Evolutionary conservation across 1,284 basidiomycete genomes (phyloP).

Genomic region (Puccinia coronata): DNA sequence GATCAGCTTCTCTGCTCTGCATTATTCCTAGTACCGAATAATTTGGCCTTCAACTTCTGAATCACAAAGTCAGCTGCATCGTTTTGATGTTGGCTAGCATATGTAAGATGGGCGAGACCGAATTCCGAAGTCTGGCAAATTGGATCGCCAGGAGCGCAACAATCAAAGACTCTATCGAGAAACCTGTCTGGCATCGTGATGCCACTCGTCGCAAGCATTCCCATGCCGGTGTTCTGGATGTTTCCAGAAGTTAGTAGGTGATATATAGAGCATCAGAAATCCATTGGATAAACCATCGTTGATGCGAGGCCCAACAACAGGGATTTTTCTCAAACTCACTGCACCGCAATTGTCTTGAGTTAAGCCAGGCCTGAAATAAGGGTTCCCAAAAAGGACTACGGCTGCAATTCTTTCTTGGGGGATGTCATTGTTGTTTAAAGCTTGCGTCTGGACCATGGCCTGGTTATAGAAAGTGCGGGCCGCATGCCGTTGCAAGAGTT

Average conservation of each 20-base stretch:
- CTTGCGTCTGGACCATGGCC: slow-evolving; percentile 46
- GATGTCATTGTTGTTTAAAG: not conserved
- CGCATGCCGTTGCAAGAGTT: not conserved
- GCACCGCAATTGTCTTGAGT: slow-evolving; percentile 29
- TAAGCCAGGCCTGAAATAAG: slow-evolving; percentile 13
- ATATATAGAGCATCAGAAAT: not conserved
- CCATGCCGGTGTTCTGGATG: slow-evolving; percentile 8
- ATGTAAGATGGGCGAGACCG: slow-evolving; percentile 16
- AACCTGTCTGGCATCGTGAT: not conserved
- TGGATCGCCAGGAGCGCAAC: slow-evolving; percentile 23
- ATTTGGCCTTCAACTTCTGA: slow-evolving; percentile 30
- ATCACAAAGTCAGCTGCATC: slow-evolving; percentile 18
- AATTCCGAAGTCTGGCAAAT: slow-evolving; percentile 11
- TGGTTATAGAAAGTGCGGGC: not conserved
- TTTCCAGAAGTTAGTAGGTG: not conserved
- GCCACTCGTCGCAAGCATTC: not conserved
- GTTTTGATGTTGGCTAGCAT: not conserved
- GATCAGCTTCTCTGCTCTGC: no score
- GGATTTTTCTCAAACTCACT: slow-evolving; percentile 3
- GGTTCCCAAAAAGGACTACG: slow-evolving; percentile 31
- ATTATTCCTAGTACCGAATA: no score
- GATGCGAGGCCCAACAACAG: no score
- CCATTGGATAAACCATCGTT: not conserved
- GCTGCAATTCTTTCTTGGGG: slow-evolving; percentile 11
- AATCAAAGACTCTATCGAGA: slow-evolving; percentile 2